These are phyloP conservation scores for Chenopodium album DNA, from an alignment of 148 eudicot species.

Conservation along the genomic window DNA sequence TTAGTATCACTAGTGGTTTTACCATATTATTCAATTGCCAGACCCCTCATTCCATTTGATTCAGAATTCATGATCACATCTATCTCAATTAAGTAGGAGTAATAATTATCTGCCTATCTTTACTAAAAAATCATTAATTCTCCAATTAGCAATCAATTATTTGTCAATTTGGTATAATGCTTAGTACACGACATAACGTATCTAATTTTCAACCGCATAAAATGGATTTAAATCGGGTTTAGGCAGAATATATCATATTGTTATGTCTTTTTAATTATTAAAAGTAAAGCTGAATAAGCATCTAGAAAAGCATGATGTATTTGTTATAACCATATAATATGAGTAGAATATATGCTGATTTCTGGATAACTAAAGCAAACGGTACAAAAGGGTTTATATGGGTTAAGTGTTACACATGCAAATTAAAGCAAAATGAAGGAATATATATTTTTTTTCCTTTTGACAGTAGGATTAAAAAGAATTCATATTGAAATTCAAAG, in stretches of 20 bases:
- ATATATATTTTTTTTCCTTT: neutral
- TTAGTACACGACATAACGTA: neutral
- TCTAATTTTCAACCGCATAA: neutral
- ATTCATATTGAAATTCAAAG: neutral
- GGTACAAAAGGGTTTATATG: neutral
- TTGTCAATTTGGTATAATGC: too few relatives aligned
- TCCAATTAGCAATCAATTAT: neutral
- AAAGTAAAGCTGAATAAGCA: neutral
- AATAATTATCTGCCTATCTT: neutral
- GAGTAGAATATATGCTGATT: slow-evolving; percentile 5
- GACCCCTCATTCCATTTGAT: neutral
- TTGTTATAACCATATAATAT: neutral
- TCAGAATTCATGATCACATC: neutral
- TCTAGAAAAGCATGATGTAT: neutral
- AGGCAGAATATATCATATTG: too few relatives aligned
- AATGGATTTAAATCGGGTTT: neutral
- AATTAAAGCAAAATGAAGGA: neutral
- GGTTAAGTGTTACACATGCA: neutral
- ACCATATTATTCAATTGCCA: neutral
- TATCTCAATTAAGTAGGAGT: neutral
- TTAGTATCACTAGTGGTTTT: neutral
- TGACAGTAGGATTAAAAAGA: neutral
- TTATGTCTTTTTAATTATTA: too few relatives aligned
- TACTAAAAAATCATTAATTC: neutral
- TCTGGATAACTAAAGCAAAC: neutral